A percentile compares a stretch with the other conserved stretches of the same genome.
phyloP scores from a whole-genome alignment of 129 eudicot genomes.

The Tanacetum coccineum region DNA sequence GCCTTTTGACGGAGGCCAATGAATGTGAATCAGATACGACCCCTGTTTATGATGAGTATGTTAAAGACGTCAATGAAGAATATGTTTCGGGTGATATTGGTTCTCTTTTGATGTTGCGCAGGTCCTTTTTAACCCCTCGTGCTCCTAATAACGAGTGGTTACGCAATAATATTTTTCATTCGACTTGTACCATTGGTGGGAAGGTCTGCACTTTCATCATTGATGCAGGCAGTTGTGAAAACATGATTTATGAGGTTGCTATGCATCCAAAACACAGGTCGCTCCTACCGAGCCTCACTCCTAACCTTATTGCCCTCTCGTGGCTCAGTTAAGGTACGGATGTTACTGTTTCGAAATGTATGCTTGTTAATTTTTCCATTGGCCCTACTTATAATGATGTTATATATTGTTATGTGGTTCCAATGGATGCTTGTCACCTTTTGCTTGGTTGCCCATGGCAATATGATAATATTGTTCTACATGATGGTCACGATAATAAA shows the following conservation, averaged over 20 bases:
- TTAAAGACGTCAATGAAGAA: too few species aligned
- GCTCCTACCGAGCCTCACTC: too few species aligned
- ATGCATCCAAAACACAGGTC: too few species aligned
- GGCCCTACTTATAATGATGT: neutral
- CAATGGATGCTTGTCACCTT: neutral
- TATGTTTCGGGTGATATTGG: too few species aligned
- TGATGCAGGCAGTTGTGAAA: too few species aligned
- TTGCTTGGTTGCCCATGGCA: neutral
- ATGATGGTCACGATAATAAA: neutral
- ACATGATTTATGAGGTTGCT: too few species aligned
- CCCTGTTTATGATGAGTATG: too few species aligned
- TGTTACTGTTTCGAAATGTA: neutral
- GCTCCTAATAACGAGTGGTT: neutral
- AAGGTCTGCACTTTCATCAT: too few species aligned
- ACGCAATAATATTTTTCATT: slow-evolving; percentile 8
- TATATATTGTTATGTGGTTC: neutral
- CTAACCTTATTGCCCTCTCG: neutral
- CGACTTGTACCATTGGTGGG: neutral
- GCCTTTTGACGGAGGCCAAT: neutral
- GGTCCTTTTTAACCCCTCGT: neutral
- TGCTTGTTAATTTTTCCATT: neutral
- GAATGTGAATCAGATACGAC: too few species aligned
- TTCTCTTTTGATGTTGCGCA: too few species aligned
- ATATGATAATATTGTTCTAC: neutral
- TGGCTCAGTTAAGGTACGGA: too few species aligned